These are phyloP conservation scores for Ettlia oleoabundans DNA, from an alignment of 139 green algal genomes.

Conservation along the genomic window DNA sequence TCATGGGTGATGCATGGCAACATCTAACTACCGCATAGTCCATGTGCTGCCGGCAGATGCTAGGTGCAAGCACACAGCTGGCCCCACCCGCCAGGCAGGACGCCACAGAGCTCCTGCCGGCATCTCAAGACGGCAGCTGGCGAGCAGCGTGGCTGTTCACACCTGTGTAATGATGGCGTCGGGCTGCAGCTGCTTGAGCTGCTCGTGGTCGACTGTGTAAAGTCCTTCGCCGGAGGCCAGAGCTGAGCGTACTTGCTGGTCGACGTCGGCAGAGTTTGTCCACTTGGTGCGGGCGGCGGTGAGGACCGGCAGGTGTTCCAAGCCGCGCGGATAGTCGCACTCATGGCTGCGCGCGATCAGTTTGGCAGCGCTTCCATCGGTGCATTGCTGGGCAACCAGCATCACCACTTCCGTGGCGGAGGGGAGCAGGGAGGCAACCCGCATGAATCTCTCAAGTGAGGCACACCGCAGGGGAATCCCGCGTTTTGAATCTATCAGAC, in stretches of 20 bases:
- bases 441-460: too few species aligned
- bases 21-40: too few species aligned
- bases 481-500: background rate
- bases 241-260: conserved; percentile 24
- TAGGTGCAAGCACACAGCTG: too few species aligned
- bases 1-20: too few species aligned
- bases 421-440: conserved; percentile 75
- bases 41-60: too few species aligned
- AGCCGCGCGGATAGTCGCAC: conserved; percentile 69
- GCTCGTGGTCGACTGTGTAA: conserved; percentile 59
- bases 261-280: conserved; percentile 41
- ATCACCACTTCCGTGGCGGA: conserved; percentile 74
- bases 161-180: conserved; percentile 76
- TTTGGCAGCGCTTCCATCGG: background rate
- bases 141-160: background rate
- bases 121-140: too few species aligned
- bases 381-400: conserved; percentile 1
- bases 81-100: too few species aligned
- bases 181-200: conserved; percentile 54
- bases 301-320: conserved; percentile 51
- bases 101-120: too few species aligned
- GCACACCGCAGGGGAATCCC: too few species aligned
- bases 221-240: conserved; percentile 58
- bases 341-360: conserved; percentile 56
- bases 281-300: conserved; percentile 69